Conservation (phyloP, 768 basidiomycete genomes). For the Crucibulum laeve region DNA sequence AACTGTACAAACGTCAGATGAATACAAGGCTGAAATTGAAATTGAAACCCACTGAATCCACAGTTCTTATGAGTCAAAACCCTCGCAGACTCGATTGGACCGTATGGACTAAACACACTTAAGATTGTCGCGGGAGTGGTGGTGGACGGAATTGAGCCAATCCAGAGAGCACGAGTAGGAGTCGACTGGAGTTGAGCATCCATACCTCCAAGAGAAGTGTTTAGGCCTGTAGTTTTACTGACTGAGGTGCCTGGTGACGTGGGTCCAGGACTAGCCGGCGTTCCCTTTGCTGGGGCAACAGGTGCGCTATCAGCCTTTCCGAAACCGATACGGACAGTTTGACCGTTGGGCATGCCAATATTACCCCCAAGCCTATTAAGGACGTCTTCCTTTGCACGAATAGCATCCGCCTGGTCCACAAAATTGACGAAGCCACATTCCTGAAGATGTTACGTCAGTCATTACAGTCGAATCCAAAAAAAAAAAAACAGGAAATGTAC, state of each 20-base stretch:
- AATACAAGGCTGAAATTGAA: slow-evolving; percentile 9
- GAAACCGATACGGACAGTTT: slow-evolving; percentile 96
- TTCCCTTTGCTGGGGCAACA: slow-evolving; percentile 80
- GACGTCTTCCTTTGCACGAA: slow-evolving; percentile 97
- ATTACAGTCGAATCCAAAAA: slow-evolving; percentile 6
- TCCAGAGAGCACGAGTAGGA: slow-evolving; percentile 95
- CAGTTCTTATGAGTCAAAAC: slow-evolving; percentile 98
- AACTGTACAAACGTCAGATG: slow-evolving; percentile 42
- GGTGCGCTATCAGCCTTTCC: slow-evolving; percentile 98
- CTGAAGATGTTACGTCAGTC: slow-evolving; percentile 31
- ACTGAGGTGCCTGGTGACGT: slow-evolving; percentile 53
- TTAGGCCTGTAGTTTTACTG: slow-evolving; percentile 42
- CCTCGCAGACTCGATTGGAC: slow-evolving; percentile 94
- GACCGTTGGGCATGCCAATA: slow-evolving; percentile 91
- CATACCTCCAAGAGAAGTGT: slow-evolving; percentile 60
- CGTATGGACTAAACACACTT: slow-evolving; percentile 96
- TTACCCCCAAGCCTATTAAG: slow-evolving; percentile 92
- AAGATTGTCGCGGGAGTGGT: slow-evolving; percentile 93
- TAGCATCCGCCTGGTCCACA: slow-evolving; percentile 92
- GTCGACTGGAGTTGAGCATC: slow-evolving; percentile 86
- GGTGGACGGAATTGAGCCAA: slow-evolving; percentile 93
- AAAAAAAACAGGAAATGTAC: slow-evolving; percentile 32
- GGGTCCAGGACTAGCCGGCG: slow-evolving; percentile 57
- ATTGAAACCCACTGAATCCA: slow-evolving; percentile 65
- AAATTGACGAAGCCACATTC: slow-evolving; percentile 99